phyloP scores from a whole-genome alignment of 805 yeast genomes.

The Metschnikowia gelsemii region DNA sequence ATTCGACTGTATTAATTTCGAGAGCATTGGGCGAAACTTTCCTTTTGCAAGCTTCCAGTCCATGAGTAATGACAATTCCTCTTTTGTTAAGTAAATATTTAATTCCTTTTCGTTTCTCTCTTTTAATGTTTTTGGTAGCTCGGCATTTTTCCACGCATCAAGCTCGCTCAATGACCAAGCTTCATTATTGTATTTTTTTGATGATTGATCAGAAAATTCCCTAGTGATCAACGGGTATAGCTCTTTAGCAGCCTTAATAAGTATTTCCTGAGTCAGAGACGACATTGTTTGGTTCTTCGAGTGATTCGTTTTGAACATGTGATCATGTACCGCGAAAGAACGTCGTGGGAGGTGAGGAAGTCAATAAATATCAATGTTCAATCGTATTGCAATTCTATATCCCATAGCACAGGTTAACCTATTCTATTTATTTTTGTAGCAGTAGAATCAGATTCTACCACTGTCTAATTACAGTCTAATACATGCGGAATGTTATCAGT shows the following conservation, averaged over 20 bases:
- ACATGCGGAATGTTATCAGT: constrained; percentile 2
- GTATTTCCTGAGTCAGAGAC: background rate
- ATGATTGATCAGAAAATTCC: constrained; percentile 28
- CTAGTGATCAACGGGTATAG: constrained; percentile 30
- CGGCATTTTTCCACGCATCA: constrained; percentile 36
- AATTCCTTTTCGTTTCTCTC: constrained; percentile 23
- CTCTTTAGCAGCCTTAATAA: constrained; percentile 10
- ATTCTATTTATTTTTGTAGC: background rate
- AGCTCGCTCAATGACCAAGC: constrained; percentile 32
- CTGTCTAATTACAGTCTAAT: constrained; percentile 1
- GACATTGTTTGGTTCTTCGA: constrained; percentile 4
- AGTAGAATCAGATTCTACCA: background rate
- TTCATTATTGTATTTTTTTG: constrained; percentile 26
- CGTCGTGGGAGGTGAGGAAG: no score
- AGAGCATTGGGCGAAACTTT: constrained; percentile 45
- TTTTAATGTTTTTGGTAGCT: constrained; percentile 30
- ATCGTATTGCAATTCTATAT: no score
- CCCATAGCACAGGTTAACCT: no score
- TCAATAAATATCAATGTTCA: no score
- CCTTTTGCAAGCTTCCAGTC: constrained; percentile 49
- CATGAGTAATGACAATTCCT: constrained; percentile 42
- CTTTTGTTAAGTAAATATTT: constrained; percentile 31
- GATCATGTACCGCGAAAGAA: background rate
- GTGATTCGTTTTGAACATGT: no score
- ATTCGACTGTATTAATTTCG: constrained; percentile 42